Conservation (phyloP, 1,284 basidiomycete genomes). For the Cryptococcus depauperatus region DNA sequence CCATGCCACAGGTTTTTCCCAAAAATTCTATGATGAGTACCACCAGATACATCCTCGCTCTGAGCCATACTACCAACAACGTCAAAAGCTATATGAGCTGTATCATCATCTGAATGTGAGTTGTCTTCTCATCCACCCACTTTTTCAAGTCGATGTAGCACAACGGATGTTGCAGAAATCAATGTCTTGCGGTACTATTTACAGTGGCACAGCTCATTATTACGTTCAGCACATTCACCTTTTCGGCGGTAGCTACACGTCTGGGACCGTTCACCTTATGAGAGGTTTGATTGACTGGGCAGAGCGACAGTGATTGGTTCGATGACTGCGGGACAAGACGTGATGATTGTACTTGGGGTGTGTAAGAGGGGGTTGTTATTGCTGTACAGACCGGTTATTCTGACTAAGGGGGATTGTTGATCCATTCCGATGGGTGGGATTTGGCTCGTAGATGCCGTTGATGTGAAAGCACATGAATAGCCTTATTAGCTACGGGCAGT, state of each 20-base stretch:
- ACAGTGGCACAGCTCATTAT: neutral
- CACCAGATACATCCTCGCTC: slow-evolving; percentile 61
- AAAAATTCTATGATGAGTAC: slow-evolving; percentile 64
- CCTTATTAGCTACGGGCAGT: too few relatives aligned
- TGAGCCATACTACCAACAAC: slow-evolving; percentile 63
- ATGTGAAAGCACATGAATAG: too few relatives aligned
- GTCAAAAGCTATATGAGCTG: slow-evolving; percentile 67
- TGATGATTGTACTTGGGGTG: too few relatives aligned
- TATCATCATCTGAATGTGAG: slow-evolving; percentile 72
- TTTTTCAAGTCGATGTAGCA: neutral
- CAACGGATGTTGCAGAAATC: neutral
- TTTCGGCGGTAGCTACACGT: slow-evolving; percentile 39
- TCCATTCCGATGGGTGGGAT: too few relatives aligned
- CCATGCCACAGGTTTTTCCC: slow-evolving; percentile 51
- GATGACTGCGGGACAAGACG: too few relatives aligned
- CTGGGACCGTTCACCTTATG: slow-evolving; percentile 36
- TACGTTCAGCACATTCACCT: slow-evolving; percentile 36
- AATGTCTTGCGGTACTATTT: neutral
- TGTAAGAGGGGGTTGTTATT: too few relatives aligned
- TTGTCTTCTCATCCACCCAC: neutral
- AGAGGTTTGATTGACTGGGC: slow-evolving; percentile 29
- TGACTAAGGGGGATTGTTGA: too few relatives aligned
- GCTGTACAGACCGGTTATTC: too few relatives aligned
- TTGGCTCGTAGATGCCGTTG: too few relatives aligned
- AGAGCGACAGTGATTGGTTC: slow-evolving; percentile 9